phyloP scores from a whole-genome alignment of 2,329 filamentous ascomycete genomes.

The Fonsecaea nubica region DNA sequence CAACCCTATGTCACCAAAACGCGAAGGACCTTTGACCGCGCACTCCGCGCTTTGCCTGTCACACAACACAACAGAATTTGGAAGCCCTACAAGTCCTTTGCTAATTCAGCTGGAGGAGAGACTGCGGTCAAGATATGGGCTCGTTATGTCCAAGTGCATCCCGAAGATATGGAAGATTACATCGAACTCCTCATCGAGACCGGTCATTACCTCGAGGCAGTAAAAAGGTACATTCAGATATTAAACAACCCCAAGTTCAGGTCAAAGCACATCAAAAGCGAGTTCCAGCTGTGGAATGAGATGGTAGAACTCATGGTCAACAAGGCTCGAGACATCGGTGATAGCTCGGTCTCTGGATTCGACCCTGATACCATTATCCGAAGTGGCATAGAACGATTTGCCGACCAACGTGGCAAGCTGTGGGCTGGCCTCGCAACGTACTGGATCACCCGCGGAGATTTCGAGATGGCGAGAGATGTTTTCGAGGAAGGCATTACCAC shows the following conservation, averaged over 20 bases:
- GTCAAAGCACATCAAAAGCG: conserved; percentile 92
- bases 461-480: conserved; percentile 88
- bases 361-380: conserved; percentile 91
- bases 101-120: conserved; percentile 84
- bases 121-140: conserved; percentile 94
- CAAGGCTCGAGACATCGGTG: conserved; percentile 84
- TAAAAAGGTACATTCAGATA: conserved; percentile 87
- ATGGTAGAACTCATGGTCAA: conserved; percentile 95
- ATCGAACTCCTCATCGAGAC: conserved; percentile 85
- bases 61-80: conserved; percentile 97
- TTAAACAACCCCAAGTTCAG: conserved; percentile 88
- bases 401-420: conserved; percentile 91
- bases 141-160: conserved; percentile 95
- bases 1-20: conserved; percentile 91
- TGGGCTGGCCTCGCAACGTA: conserved; percentile 96
- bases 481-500: conserved; percentile 97
- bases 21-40: conserved; percentile 87
- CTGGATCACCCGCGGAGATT: conserved; percentile 91
- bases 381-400: conserved; percentile 87
- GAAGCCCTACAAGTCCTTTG: conserved; percentile 88
- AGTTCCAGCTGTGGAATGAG: conserved; percentile 96
- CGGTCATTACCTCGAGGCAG: conserved; percentile 86
- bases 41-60: conserved; percentile 86
- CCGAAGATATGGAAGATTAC: conserved; percentile 93
- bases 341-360: conserved; percentile 79